Conservation (phyloP, 169 alveolate genomes). For the Amoebophrya sp. region DNA sequence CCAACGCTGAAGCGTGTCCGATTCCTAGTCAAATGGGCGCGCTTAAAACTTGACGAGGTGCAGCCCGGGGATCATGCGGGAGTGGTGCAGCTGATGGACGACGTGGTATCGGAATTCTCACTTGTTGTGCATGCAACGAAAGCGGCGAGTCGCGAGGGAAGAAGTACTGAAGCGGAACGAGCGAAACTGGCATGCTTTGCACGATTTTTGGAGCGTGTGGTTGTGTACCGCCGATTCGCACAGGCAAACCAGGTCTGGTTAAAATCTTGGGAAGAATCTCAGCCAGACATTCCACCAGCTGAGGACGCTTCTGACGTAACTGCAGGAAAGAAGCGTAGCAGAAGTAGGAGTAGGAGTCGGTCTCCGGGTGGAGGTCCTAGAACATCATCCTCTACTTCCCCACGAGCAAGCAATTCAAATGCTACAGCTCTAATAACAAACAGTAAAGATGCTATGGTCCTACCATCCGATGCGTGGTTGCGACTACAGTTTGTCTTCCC, state of each 20-base stretch:
- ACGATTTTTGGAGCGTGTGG: not conserved
- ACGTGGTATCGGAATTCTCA: not conserved
- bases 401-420: too few species aligned
- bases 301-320: too few species aligned
- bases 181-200: not conserved
- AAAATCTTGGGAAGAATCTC: not conserved
- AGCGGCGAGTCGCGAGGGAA: too few species aligned
- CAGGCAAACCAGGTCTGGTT: conserved; percentile 2
- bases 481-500: not conserved
- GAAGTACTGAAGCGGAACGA: not conserved
- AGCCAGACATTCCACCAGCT: too few species aligned
- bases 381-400: too few species aligned
- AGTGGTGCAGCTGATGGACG: conserved; percentile 15
- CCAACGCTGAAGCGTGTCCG: not conserved
- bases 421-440: too few species aligned
- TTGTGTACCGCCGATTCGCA: not conserved
- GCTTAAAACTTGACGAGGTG: not conserved
- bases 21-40: conserved; percentile 10
- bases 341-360: too few species aligned
- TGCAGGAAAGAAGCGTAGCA: too few species aligned
- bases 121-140: too few species aligned
- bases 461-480: not conserved
- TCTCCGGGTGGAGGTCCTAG: too few species aligned
- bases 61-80: not conserved
- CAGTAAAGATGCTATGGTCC: too few species aligned